Evolutionary conservation across 176 grass and related monocot species (phyloP).

Genomic region (Avena insularis): DNA sequence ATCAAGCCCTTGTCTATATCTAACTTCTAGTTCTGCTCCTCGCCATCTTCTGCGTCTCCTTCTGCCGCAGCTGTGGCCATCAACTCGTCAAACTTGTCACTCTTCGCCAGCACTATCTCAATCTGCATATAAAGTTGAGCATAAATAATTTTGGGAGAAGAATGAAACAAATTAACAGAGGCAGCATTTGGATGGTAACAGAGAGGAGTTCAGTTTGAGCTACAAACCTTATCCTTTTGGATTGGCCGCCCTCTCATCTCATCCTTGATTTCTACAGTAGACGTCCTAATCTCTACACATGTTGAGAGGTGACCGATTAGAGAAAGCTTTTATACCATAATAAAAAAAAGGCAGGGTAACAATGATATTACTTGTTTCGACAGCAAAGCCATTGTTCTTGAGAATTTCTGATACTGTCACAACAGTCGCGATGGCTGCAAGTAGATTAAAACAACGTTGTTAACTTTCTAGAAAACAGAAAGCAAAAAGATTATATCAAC

Average conservation of each 20-base stretch:
- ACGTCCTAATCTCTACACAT: slow-evolving; percentile 66
- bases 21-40: slow-evolving; percentile 49
- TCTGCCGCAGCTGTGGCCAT: slow-evolving; percentile 61
- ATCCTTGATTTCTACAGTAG: slow-evolving; percentile 69
- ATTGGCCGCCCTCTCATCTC: slow-evolving; percentile 55
- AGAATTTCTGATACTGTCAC: slow-evolving; percentile 78
- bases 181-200: neutral
- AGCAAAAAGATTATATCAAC: neutral
- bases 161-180: neutral
- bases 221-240: slow-evolving; percentile 77
- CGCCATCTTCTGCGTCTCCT: slow-evolving; percentile 35
- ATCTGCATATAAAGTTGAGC: slow-evolving; percentile 35
- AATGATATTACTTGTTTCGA: slow-evolving; percentile 64
- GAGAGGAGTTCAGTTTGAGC: neutral
- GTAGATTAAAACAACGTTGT: slow-evolving; percentile 17
- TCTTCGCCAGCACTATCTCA: slow-evolving; percentile 74
- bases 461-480: neutral
- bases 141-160: neutral
- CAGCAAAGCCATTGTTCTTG: slow-evolving; percentile 76
- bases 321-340: neutral
- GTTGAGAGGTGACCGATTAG: neutral
- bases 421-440: slow-evolving; percentile 67
- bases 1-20: neutral
- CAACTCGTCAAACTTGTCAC: slow-evolving; percentile 68
- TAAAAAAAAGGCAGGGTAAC: neutral